Evolutionary conservation across 1,139 yeast genomes (phyloP), one percentile per base, ranked within the genome.

Genomic region (Scheffersomyces lignicola): DNA sequence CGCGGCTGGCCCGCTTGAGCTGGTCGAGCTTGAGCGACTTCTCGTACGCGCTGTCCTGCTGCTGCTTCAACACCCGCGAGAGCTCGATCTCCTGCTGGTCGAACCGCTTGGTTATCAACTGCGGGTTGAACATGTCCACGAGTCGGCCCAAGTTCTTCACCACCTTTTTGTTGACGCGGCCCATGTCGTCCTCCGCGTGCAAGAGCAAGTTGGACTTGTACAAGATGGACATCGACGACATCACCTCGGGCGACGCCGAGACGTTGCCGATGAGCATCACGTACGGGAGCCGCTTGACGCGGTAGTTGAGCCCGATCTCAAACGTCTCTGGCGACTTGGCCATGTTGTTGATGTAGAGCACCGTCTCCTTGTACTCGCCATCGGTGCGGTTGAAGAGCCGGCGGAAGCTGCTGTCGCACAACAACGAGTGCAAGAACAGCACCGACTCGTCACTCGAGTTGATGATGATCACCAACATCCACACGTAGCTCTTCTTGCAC

Each of bases 21-120:
- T 56, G 56, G 49, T 78, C 83, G 25, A 58, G 61, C 29, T 70
- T 61, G 18, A 78, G 55, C 0, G 81, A 76, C 45, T 68, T 68
- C 33, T 62, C 53, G 45, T 76, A 78, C 2, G 83, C 83, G 33
- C 65, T 71, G 45, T 78, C 83, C 48, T 78, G 84, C 45, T 74
- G 74, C 44, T 73, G 72, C 47, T 78, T 73, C 26, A 78, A 52
- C 18, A 67, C 31, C 33, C 83, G 56, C 26, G 80, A 64, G 32
- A 66, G 52, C 40, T 78, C 80, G 31, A 73, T 66, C 44, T 76
- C 81, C 44, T 70, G 74, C 45, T 69, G 71, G 50, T 78, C 83
- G 31, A 61, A 61, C 31, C 78, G 54, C 26, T 74, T 72, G 3
- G 76, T 58, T 1, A 78, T 56, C 21, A 78, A 52, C 48, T 78